phyloP scores from a whole-genome alignment of 2,329 filamentous ascomycete genomes.

The Beauveria scarabaeidicola region DNA sequence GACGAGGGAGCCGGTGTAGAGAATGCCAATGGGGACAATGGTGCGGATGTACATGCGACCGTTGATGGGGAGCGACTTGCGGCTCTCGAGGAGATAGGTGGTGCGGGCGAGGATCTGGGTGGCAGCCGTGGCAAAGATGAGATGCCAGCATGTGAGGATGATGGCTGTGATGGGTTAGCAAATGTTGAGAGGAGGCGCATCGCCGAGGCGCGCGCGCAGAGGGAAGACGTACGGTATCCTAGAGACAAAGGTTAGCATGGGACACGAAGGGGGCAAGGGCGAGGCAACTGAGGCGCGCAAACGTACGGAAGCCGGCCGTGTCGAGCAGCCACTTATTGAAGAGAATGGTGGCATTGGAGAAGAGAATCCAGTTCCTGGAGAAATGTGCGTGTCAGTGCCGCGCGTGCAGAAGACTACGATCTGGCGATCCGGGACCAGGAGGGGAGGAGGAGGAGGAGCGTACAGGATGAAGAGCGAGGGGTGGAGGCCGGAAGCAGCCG shows the following conservation, averaged over 20 bases:
- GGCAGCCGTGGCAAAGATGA: conserved; percentile 56
- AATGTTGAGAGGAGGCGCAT: neutral
- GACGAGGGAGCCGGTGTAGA: conserved; percentile 57
- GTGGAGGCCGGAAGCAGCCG: conserved; percentile 20
- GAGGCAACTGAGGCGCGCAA: conserved; percentile 1
- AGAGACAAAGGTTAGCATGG: neutral
- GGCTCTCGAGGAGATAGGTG: conserved; percentile 54
- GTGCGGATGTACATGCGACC: conserved; percentile 51
- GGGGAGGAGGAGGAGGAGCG: neutral
- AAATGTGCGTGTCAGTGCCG: neutral
- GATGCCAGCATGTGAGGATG: conserved; percentile 60
- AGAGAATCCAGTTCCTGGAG: conserved; percentile 66
- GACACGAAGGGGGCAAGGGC: conserved; percentile 17
- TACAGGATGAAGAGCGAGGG: conserved; percentile 27
- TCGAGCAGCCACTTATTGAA: conserved; percentile 91
- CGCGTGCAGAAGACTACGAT: neutral
- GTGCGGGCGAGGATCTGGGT: conserved; percentile 58
- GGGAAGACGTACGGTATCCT: conserved; percentile 26
- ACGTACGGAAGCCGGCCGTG: conserved; percentile 64
- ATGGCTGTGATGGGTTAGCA: conserved; percentile 29
- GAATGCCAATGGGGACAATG: conserved; percentile 57
- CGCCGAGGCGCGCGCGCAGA: neutral
- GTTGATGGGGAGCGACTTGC: conserved; percentile 53
- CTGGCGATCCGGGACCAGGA: neutral
- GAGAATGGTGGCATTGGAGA: conserved; percentile 77